A percentile compares a stretch with the other conserved stretches of the same genome.
Evolutionary conservation across 176 grass and related monocot genomes (phyloP).

Genomic region (barley (Hordeum vulgare)): MorexV3_pseudomolecules_assembly NC_058524.1:574766624-574767123

Average conservation of each 20-base stretch:
- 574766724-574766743: conserved; percentile 76
- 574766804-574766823: conserved; percentile 97
- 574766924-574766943: too few relatives aligned
- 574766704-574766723: conserved; percentile 75
- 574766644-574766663: neutral
- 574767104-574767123: conserved; percentile 70
- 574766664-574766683: neutral
- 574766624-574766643: neutral
- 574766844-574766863: conserved; percentile 89
- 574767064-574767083: conserved; percentile 89
- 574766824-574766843: conserved; percentile 86
- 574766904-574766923: conserved; percentile 78
- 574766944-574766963: too few relatives aligned
- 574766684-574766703: conserved; percentile 41
- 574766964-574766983: too few relatives aligned
- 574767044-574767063: conserved; percentile 88
- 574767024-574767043: conserved; percentile 69
- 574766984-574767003: too few relatives aligned
- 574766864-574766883: conserved; percentile 87
- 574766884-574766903: conserved; percentile 91
- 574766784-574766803: conserved; percentile 92
- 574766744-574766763: conserved; percentile 85
- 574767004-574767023: conserved; percentile 38
- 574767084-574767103: conserved; percentile 88
- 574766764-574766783: conserved; percentile 91